Percentiles rank a stretch among this genome's conserved stretches.
Evolutionary conservation across 306 rosid genomes (phyloP).

Genomic region (Cajanus cajan): DNA sequence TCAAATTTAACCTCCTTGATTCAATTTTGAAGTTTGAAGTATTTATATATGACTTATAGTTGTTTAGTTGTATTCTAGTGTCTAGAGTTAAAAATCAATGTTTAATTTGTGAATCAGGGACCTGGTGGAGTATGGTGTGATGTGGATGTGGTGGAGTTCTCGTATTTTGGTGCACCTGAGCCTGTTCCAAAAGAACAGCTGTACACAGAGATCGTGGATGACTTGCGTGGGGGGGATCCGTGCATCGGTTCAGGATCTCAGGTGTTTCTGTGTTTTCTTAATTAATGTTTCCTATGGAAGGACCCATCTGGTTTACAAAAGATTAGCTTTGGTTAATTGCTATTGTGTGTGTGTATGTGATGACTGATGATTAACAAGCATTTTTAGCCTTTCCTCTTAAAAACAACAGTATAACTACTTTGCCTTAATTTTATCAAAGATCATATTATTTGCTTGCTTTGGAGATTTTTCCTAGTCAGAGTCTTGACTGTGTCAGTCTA

Average conservation of each 20-base stretch:
- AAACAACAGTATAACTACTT: background rate
- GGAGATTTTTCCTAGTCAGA: background rate
- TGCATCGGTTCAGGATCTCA: conserved; percentile 98
- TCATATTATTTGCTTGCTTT: background rate
- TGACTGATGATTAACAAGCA: conserved; percentile 4
- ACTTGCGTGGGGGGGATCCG: conserved; percentile 92
- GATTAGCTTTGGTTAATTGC: conserved; percentile 8
- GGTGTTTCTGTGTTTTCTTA: conserved; percentile 49
- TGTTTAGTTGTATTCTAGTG: background rate
- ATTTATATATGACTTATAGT: background rate
- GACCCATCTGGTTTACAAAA: background rate
- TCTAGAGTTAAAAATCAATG: background rate
- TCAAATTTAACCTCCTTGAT: conserved; percentile 20
- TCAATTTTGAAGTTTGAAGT: background rate
- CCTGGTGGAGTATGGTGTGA: conserved; percentile 99
- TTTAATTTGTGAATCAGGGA: conserved; percentile 64
- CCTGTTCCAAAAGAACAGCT: conserved; percentile 95
- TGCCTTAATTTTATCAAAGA: background rate
- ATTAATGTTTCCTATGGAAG: background rate
- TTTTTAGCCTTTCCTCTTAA: background rate
- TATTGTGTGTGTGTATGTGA: background rate
- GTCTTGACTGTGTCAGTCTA: background rate
- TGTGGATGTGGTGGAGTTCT: conserved; percentile 97
- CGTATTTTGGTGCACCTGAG: conserved; percentile 98
- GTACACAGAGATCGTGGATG: conserved; percentile 90